These are phyloP conservation scores for Kazachstania sp. DNA, from an alignment of 1,139 yeast species.

Conservation along the genomic window DNA sequence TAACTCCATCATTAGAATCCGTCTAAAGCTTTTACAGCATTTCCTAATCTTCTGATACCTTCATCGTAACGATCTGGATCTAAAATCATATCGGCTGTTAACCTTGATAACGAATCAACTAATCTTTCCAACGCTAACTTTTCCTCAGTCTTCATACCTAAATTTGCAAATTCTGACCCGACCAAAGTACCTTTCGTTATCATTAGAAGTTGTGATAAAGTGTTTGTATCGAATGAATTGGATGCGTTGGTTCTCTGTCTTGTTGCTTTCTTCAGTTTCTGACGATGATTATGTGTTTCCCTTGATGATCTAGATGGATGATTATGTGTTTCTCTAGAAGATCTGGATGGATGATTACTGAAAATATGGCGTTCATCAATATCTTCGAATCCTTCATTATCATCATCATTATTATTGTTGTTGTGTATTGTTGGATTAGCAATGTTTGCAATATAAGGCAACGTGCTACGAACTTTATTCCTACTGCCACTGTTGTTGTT, in stretches of 20 bases:
- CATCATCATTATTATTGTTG: constrained; percentile 1
- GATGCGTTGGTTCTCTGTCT: background rate
- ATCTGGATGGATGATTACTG: background rate
- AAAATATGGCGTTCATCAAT: background rate
- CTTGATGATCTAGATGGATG: background rate
- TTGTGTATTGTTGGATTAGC: background rate
- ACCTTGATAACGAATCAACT: constrained; percentile 72
- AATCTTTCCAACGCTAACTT: constrained; percentile 74
- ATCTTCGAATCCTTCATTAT: constrained; percentile 1
- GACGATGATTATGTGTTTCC: background rate
- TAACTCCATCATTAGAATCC: constrained; percentile 43
- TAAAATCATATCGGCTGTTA: constrained; percentile 82
- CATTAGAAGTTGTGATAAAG: constrained; percentile 36
- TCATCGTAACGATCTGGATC: constrained; percentile 73
- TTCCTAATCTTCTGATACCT: constrained; percentile 70
- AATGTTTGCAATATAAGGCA: constrained; percentile 3
- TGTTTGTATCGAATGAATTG: constrained; percentile 46
- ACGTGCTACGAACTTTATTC: constrained; percentile 1
- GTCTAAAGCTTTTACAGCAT: constrained; percentile 76
- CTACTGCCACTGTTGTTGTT: background rate
- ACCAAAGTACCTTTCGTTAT: constrained; percentile 47
- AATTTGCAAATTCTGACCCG: constrained; percentile 52
- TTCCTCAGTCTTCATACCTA: constrained; percentile 70
- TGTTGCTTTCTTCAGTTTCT: background rate
- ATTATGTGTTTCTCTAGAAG: background rate